These are phyloP conservation scores for Magnaporthiopsis incrustans DNA, from an alignment of 2,329 filamentous ascomycete genomes.

Conservation along the genomic window DNA sequence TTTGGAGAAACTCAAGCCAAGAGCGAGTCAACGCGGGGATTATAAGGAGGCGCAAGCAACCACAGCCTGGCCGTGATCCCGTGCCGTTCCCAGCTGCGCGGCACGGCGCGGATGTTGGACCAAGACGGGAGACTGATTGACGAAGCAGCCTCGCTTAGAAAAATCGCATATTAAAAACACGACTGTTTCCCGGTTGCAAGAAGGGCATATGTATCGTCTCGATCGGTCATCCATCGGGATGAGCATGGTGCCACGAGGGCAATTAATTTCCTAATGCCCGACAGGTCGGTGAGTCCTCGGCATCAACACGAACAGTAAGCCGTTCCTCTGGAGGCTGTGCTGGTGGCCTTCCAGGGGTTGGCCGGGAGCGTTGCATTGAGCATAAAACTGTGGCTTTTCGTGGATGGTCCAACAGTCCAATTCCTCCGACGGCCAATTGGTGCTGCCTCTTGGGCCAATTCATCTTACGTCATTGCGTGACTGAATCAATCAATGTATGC, in stretches of 20 bases:
- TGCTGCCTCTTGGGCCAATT: background rate
- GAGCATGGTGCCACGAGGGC: too few relatives aligned
- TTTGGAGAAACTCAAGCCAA: too few relatives aligned
- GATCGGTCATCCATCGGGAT: too few relatives aligned
- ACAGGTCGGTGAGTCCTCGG: too few relatives aligned
- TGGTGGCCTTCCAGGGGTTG: too few relatives aligned
- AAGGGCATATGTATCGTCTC: background rate
- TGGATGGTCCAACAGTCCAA: background rate
- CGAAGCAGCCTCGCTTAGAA: background rate
- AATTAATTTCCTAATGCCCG: too few relatives aligned
- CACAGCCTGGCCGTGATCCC: background rate
- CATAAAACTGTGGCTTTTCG: background rate
- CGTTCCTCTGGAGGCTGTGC: background rate
- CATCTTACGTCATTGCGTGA: background rate
- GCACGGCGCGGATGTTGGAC: background rate
- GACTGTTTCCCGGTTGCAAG: too few relatives aligned
- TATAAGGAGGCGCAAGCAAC: too few relatives aligned
- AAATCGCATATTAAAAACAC: background rate
- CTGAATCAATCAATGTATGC: background rate
- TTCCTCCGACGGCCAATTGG: background rate
- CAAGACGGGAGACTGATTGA: background rate
- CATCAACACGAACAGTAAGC: background rate
- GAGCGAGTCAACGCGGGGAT: background rate
- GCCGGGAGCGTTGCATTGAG: too few relatives aligned
- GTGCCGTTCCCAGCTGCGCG: background rate